Conservation (phyloP, 352 stramenopile genomes). For the Globisporangium acanthophoron region DNA sequence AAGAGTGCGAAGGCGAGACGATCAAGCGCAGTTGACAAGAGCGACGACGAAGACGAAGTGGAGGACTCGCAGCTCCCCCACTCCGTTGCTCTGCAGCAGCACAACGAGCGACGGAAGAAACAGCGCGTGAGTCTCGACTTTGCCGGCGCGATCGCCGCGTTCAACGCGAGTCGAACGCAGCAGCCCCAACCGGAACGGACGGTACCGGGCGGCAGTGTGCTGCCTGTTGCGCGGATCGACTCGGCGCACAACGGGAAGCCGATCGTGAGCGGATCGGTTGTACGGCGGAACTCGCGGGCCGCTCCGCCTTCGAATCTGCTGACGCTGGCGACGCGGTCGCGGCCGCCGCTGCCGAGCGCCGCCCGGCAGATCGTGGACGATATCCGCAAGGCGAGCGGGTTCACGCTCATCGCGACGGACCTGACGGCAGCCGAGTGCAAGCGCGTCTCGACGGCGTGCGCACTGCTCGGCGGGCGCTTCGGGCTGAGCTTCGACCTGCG, state of each 20-base stretch:
- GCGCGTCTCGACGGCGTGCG: conserved; percentile 46
- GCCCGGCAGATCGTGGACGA: conserved; percentile 5
- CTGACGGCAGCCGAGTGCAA: conserved; percentile 49
- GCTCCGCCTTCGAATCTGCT: too few relatives aligned
- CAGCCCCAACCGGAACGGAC: conserved; percentile 2
- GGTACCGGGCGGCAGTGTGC: not conserved
- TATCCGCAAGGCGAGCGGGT: conserved; percentile 13
- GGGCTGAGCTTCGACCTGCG: conserved; percentile 68
- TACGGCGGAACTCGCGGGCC: too few relatives aligned
- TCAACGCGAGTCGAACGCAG: conserved; percentile 19
- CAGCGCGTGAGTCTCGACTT: conserved; percentile 49
- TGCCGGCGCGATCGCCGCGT: conserved; percentile 34
- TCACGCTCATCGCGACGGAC: conserved; percentile 64
- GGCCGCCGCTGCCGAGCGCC: conserved; percentile 10
- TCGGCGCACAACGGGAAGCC: too few relatives aligned
- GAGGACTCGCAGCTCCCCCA: conserved; percentile 14
- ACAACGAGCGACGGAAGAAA: conserved; percentile 10
- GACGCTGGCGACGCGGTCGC: not conserved
- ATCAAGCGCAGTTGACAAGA: not conserved
- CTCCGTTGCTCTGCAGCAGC: not conserved
- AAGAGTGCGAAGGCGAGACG: conserved; percentile 6
- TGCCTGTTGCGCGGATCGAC: not conserved
- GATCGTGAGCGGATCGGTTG: too few relatives aligned
- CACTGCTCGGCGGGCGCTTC: conserved; percentile 59
- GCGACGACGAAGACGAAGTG: conserved; percentile 25